Conservation (phyloP, 495 filamentous ascomycete species). For the Umbilicaria muhlenbergii region DNA sequence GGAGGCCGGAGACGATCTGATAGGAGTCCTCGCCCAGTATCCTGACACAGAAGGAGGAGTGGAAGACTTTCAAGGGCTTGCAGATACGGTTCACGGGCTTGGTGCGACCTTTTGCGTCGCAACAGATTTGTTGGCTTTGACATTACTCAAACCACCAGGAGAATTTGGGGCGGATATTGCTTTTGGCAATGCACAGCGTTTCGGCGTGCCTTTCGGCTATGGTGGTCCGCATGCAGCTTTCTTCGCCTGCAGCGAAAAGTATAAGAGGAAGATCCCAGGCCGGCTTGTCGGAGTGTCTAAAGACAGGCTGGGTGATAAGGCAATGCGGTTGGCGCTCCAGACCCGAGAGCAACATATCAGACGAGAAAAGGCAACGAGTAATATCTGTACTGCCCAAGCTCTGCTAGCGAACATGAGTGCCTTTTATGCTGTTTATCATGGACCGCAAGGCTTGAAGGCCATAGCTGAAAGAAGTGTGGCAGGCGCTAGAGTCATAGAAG, state of each 20-base stretch:
- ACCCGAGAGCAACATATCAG: constrained; percentile 96
- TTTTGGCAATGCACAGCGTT: constrained; percentile 87
- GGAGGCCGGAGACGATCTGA: constrained; percentile 63
- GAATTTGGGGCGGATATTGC: constrained; percentile 97
- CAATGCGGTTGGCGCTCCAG: constrained; percentile 81
- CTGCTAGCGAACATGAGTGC: constrained; percentile 94
- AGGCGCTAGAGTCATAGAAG: constrained; percentile 53
- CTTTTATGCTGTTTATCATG: constrained; percentile 96
- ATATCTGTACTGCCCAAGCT: constrained; percentile 95
- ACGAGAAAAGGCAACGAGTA: constrained; percentile 95
- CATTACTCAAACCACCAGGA: constrained; percentile 76
- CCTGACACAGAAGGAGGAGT: constrained; percentile 81
- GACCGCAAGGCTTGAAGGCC: constrained; percentile 65
- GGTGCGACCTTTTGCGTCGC: constrained; percentile 78
- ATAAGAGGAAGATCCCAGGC: constrained; percentile 93
- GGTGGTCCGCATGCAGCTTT: constrained; percentile 96
- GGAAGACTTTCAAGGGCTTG: constrained; percentile 54
- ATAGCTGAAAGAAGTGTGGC: constrained; percentile 70
- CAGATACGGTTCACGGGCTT: constrained; percentile 62
- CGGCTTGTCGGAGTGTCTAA: constrained; percentile 87
- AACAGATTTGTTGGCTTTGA: constrained; percentile 84
- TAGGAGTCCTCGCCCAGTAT: constrained; percentile 90
- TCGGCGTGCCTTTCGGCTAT: constrained; percentile 88
- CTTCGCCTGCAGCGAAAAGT: constrained; percentile 83
- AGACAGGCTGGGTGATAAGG: constrained; percentile 70